Percentiles rank a stretch among this genome's conserved stretches.
phyloP scores from a whole-genome alignment of 2,329 filamentous ascomycete species.

The Apiospora kogelbergensis region DNA sequence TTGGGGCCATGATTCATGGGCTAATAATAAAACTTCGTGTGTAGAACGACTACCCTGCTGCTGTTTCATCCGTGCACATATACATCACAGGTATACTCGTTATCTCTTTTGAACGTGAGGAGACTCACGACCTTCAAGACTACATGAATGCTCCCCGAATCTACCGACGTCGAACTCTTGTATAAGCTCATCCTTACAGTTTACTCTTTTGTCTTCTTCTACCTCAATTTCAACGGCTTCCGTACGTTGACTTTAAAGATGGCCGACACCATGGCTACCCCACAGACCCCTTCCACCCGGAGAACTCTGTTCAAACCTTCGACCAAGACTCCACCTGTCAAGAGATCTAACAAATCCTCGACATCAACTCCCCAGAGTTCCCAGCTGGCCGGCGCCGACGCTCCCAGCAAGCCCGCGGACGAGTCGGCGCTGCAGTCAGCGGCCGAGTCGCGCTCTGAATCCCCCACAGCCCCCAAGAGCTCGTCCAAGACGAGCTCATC shows the following conservation, averaged over 20 bases:
- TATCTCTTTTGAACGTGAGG: not conserved
- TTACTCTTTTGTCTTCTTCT: conserved; percentile 25
- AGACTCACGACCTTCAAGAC: not conserved
- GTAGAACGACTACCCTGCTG: not conserved
- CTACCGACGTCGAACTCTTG: conserved; percentile 8
- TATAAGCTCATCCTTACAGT: conserved; percentile 24
- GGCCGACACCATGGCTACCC: conserved; percentile 25
- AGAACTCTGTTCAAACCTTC: conserved; percentile 33
- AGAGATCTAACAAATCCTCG: conserved; percentile 14
- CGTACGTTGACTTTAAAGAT: conserved; percentile 20
- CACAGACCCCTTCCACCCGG: conserved; percentile 27
- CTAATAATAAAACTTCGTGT: not conserved
- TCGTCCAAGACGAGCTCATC: not conserved
- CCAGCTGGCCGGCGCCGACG: not conserved
- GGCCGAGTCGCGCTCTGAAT: not conserved
- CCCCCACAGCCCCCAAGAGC: not conserved
- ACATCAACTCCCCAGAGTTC: not conserved
- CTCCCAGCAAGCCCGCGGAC: not conserved
- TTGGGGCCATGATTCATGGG: not conserved
- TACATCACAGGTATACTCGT: not conserved
- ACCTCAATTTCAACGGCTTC: conserved; percentile 22
- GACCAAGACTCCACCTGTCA: conserved; percentile 28
- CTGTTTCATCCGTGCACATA: not conserved
- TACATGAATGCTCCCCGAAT: not conserved
- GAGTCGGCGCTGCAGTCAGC: conserved; percentile 8